Evolutionary conservation across 2,329 filamentous ascomycete genomes (phyloP), one percentile per base, ranked within the genome.

Genomic region (Trichoderma hamatum): DNA sequence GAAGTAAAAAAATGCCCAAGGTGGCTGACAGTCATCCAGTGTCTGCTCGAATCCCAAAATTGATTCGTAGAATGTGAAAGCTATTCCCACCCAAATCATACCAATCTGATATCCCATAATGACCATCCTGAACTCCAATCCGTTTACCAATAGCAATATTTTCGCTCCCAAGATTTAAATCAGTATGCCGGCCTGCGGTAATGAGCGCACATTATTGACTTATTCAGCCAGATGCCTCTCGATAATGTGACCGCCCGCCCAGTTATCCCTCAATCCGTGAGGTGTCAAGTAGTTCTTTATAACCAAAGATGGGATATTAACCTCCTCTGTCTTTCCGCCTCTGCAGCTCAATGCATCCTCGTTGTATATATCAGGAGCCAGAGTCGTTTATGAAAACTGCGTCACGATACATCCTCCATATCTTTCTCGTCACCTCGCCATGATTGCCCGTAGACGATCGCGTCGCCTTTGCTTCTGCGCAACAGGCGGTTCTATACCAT

Each of bases 391-490:
- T 43, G 19, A 5, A 19, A 43, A 43, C 36, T 19, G 36, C 16
- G n/a, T n/a, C 39, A n/a, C 16, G 39, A 43, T n/a, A 19, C 39
- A 43, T 49, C 46, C 13, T n/a, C 10, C 56, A 28, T 19, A n/a
- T 24, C 19, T 6, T 5, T 19, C 6, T 66, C 39, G 49, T 67
- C 39, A 46, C 21, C 54, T 36, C 24, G 36, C 52, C 39, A 67
- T 34, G 5, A 67, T 28, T 19, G 6, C 14, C 4, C 43, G 43
- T 5, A 67, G 34, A n/a, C 56, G 56, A 54, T 68, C 65, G 65
- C 55, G 65, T 10, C 65, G 39, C 49, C 30, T 68, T 24, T 68
- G 55, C 43, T 43, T 54, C 34, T 61, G 36, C 9, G 58, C 55
- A 24, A 16, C 16, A 7, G 58, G 56, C 5, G 21, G 39, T 19